phyloP scores from a whole-genome alignment of 306 rosid species.

The Myrica gale region DNA sequence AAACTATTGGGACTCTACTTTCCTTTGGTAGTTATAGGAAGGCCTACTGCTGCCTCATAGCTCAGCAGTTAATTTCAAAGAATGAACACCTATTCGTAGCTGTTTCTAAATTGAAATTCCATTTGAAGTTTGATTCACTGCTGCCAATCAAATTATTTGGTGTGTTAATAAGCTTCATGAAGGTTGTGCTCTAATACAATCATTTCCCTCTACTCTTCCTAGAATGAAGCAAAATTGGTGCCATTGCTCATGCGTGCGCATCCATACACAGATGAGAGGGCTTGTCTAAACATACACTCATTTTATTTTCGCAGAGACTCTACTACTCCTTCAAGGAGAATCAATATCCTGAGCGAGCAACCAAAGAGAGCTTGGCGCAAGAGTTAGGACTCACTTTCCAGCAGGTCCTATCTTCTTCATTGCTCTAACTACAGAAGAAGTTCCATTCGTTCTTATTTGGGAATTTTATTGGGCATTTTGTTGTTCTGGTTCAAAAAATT shows the following conservation, averaged over 20 bases:
- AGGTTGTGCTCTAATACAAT: not conserved
- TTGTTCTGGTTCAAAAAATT: not conserved
- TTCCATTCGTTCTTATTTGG: not conserved
- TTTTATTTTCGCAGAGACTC: constrained; percentile 60
- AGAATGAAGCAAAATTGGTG: not conserved
- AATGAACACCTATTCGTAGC: too few species aligned
- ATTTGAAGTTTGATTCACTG: not conserved
- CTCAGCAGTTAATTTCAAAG: too few species aligned
- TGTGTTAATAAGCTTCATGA: not conserved
- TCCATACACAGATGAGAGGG: not conserved
- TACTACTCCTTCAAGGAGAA: constrained; percentile 70
- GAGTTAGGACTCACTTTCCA: constrained; percentile 65
- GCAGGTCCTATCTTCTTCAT: constrained; percentile 56
- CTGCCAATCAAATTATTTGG: not conserved
- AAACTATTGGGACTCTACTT: too few species aligned
- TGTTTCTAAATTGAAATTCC: not conserved
- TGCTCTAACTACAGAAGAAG: constrained; percentile 9
- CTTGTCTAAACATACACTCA: not conserved
- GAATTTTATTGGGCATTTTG: constrained; percentile 6
- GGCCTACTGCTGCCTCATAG: too few species aligned
- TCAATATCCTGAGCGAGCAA: constrained; percentile 70
- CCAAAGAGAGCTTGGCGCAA: constrained; percentile 74
- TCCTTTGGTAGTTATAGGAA: too few species aligned
- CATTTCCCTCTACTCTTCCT: not conserved
- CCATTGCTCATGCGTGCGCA: not conserved